These are phyloP conservation scores for Yamadazyma triangularis DNA, from an alignment of 1,139 yeast genomes.

Conservation along the genomic window DNA sequence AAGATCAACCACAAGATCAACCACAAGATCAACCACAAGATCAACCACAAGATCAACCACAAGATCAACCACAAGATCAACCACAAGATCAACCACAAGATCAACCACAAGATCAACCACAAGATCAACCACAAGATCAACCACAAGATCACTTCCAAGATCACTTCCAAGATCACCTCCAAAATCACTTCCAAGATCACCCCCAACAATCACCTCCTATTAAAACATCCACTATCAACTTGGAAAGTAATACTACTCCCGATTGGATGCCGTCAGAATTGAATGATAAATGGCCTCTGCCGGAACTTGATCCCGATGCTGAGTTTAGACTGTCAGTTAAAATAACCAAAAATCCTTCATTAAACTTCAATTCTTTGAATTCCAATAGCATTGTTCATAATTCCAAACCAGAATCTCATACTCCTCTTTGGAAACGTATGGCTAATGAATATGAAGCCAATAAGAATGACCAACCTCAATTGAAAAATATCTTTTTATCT, in stretches of 20 bases:
- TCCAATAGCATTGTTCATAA: conserved; percentile 37
- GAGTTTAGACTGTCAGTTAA: conserved; percentile 30
- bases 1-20: conserved; percentile 1
- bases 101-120: background rate
- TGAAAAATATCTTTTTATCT: conserved; percentile 29
- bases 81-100: background rate
- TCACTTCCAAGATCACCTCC: too few relatives aligned
- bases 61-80: background rate
- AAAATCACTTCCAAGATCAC: too few relatives aligned
- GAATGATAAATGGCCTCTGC: conserved; percentile 29
- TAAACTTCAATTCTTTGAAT: conserved; percentile 20
- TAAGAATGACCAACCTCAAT: conserved; percentile 24
- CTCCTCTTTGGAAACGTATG: conserved; percentile 39
- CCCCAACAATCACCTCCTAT: conserved; percentile 2
- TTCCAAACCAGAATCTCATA: conserved; percentile 18
- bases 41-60: conserved; percentile 9
- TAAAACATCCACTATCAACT: conserved; percentile 6
- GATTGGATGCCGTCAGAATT: conserved; percentile 45
- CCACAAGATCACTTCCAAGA: background rate
- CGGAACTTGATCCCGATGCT: conserved; percentile 2
- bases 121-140: background rate
- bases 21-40: conserved; percentile 4
- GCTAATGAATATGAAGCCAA: conserved; percentile 24
- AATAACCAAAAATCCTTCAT: conserved; percentile 18
- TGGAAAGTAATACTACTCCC: conserved; percentile 25